Base-by-base conservation (phyloP, 202 grass and related monocot genomes). In the Cymbopogon flexuosus region DNA sequence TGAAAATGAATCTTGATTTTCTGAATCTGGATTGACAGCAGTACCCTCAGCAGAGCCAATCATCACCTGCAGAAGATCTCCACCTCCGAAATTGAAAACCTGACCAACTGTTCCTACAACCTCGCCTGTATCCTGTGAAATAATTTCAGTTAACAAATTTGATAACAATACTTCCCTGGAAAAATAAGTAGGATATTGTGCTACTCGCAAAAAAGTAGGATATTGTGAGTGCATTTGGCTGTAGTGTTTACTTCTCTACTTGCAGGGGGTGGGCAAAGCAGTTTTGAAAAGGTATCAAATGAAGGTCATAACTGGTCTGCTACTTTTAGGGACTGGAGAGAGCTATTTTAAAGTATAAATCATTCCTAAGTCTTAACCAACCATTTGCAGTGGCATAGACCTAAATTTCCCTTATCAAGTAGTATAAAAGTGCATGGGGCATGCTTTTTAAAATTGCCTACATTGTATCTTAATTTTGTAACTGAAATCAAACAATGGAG, bases 21-120 rank as follows among this genome's bases (percentile, higher is more conserved):
- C 77, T 81, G 78, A 69, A 80, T 39, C 71, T 75, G 56, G 49
- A 46, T 72, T 72, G 16, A 75, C 34, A 84, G 21, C 27, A 41
- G 18, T 64, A 43, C 66, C 81, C 51, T 77, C 78, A 42, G 67
- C 43, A 33, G 62, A 35, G 30, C 73, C 82, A 72, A 81, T 83
- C 79, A 83, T 87, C 54, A 99, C 95, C 36, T 87, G 83, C 60
- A 99, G 87, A 79, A 99, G 86, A 86, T 99, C 92, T 2, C 91
- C 86, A 51, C 88, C 92, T 42, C 93, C 91, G 78, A 83, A 84
- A 77, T 93, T 95, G 78, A 93, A 87, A 74, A 99, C 85, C 56
- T 91, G 88, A 49, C 43, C 73, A 73, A 95, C 92, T 75, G 79
- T 91, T 70, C 96, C 96, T 40, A 99, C 85, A 49, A 91, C 10